phyloP scores from a whole-genome alignment of 176 grass and related monocot genomes.

The Hordeum marinum region DNA sequence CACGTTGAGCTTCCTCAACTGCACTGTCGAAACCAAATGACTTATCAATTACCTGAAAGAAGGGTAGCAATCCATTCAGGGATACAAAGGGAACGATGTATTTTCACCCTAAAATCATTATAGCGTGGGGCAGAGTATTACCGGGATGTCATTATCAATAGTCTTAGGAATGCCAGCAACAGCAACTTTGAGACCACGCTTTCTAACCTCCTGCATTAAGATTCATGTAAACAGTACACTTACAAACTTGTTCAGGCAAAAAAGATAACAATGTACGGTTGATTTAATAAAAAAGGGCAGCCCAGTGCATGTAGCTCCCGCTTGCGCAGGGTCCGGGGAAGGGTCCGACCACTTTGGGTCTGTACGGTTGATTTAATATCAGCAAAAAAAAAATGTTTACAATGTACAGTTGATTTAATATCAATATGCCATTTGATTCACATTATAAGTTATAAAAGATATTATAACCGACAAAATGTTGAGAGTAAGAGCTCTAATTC shows the following conservation, averaged over 20 bases:
- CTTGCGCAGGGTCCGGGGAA: no score
- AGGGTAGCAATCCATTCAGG: not conserved
- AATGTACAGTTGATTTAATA: not conserved
- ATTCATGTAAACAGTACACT: slow-evolving; percentile 15
- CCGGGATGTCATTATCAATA: slow-evolving; percentile 92
- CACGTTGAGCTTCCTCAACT: slow-evolving; percentile 93
- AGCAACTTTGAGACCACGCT: slow-evolving; percentile 72
- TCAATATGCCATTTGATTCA: not conserved
- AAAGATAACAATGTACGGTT: not conserved
- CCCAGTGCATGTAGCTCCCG: no score
- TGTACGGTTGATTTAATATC: slow-evolving; percentile 2
- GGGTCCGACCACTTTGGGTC: no score
- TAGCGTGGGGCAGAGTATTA: slow-evolving; percentile 30
- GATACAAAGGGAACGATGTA: not conserved
- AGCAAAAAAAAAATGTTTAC: not conserved
- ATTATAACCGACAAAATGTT: not conserved
- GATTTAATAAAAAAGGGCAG: no score
- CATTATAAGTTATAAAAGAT: not conserved
- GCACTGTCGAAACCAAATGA: slow-evolving; percentile 99
- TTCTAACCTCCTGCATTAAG: slow-evolving; percentile 64
- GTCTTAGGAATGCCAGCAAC: slow-evolving; percentile 96
- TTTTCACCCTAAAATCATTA: slow-evolving; percentile 7
- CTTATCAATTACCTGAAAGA: slow-evolving; percentile 90
- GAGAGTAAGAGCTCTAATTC: not conserved
- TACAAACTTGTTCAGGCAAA: not conserved